phyloP scores from a whole-genome alignment of 768 basidiomycete genomes.

The Exsudoporus frostii region DNA sequence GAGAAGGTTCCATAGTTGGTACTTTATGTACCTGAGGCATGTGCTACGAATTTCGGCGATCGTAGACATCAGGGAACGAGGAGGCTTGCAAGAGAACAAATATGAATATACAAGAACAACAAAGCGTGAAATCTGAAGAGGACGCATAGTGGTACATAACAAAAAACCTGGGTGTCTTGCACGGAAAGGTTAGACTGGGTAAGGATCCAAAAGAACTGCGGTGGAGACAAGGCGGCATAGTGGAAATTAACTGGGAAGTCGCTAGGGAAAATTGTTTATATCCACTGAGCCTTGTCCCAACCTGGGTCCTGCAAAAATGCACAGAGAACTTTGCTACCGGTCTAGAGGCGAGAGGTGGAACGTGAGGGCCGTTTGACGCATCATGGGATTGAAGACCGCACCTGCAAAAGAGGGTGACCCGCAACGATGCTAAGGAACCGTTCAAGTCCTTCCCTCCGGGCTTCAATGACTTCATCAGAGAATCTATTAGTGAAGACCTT shows the following conservation, averaged over 20 bases:
- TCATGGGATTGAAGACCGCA: constrained; percentile 33
- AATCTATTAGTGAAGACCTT: constrained; percentile 99
- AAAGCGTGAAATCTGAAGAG: constrained; percentile 6
- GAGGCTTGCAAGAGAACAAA: constrained; percentile 11
- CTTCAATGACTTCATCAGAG: constrained; percentile 96
- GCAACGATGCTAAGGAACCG: constrained; percentile 95
- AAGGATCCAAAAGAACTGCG: not conserved
- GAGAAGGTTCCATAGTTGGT: constrained; percentile 9
- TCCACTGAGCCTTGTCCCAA: constrained; percentile 84
- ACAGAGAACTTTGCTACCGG: constrained; percentile 94
- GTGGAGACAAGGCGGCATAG: not conserved
- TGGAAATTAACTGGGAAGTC: not conserved
- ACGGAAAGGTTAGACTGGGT: not conserved
- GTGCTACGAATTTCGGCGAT: constrained; percentile 1
- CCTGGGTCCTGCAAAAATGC: constrained; percentile 93
- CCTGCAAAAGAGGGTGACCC: constrained; percentile 95
- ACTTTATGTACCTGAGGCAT: constrained; percentile 13
- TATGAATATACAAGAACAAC: constrained; percentile 25
- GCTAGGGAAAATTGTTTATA: constrained; percentile 36
- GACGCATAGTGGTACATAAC: constrained; percentile 22
- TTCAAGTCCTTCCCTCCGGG: constrained; percentile 87
- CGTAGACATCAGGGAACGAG: constrained; percentile 1
- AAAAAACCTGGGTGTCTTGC: constrained; percentile 9
- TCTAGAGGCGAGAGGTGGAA: constrained; percentile 42
- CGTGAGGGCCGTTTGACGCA: constrained; percentile 3